Conservation (phyloP, 345 rosid species). For the Pseudoturritis turrita region DNA sequence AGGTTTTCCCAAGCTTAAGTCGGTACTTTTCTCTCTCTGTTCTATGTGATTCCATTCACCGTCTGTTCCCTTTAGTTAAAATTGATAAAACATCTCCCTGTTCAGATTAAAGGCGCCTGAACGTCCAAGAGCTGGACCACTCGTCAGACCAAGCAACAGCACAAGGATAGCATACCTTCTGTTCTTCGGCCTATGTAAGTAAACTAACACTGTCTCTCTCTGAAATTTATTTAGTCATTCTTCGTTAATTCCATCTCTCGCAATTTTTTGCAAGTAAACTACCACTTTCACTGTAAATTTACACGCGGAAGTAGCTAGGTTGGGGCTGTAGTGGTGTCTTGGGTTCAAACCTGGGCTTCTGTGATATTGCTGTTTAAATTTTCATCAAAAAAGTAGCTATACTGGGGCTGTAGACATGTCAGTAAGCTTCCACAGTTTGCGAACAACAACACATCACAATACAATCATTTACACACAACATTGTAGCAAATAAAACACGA, state of each 20-base stretch:
- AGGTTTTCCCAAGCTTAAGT: not conserved
- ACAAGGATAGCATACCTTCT: not conserved
- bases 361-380: not conserved
- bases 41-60: not conserved
- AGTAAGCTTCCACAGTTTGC: not conserved
- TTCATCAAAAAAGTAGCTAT: not conserved
- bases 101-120: not conserved
- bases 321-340: not conserved
- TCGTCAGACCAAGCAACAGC: not conserved
- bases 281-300: not conserved
- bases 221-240: not conserved
- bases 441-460: not conserved
- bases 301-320: not conserved
- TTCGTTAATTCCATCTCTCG: not conserved
- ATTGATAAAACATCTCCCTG: not conserved
- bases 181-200: constrained; percentile 3
- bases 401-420: not conserved
- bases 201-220: not conserved
- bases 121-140: not conserved
- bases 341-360: not conserved
- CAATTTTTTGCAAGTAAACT: no score
- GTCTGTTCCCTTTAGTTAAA: not conserved
- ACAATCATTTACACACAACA: not conserved
- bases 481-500: not conserved
- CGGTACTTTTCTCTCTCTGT: not conserved